Evolutionary conservation across 495 filamentous ascomycete species (phyloP), one percentile per base, ranked within the genome.

Genomic region (Neurospora sp.): DNA sequence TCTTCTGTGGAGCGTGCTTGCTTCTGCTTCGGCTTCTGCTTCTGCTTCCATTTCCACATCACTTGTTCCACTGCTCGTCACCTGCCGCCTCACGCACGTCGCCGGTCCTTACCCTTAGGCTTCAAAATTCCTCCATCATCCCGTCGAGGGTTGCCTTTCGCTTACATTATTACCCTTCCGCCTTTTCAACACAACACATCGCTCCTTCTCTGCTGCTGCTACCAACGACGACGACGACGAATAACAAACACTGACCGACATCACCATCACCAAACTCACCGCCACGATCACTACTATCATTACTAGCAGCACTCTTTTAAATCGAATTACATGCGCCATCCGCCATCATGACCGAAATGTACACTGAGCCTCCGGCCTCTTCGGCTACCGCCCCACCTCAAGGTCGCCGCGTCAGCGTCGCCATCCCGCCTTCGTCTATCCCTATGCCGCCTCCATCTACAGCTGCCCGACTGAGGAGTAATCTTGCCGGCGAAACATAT

Each of bases 261-360:
- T 66, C 54, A 35, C 6, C 23, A 16, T 62, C 5, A 2, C 54
- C 54, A 62, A 14, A 38, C 38, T 40, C 70, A 54, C 41, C 38
- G 72, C 70, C 37, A 69, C 42, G 73, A 35, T n/a, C 71, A 14
- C 23, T 39, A 40, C 62, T 71, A 54, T 38, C 35, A 16, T 46
- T 59, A 69, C 35, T 71, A 44, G 42, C 71, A 54, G 35, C 62
- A 35, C 27, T 69, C 72, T 71, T 31, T 20, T 70, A 37, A 18
- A 18, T 27, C 46, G 2, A 16, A 31, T 72, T 72, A 74, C 62
- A 77, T 73, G 46, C 38, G 31, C 70, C 35, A 35, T 66, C 27
- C 62, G 54, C 70, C 72, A 70, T 69, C 70, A 81, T 82, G 80
- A 73, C 75, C n/a, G 75, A 81, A 62, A 76, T 78, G 7, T 76